phyloP scores from a whole-genome alignment of 2,329 filamentous ascomycete genomes.

The Cladosporium sp. region DNA sequence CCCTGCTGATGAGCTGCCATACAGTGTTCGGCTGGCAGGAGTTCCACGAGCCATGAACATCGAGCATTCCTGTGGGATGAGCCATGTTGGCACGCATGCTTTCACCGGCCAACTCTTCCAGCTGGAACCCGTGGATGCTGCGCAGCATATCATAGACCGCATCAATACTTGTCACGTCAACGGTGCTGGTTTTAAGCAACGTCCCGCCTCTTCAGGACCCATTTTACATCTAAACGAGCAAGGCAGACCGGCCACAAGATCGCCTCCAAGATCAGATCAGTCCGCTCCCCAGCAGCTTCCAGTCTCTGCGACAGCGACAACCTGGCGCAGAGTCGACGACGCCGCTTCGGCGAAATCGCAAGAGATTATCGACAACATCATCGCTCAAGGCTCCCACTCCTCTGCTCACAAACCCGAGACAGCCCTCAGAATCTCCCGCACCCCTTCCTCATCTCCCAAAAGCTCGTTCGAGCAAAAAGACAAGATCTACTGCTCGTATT shows the following conservation, averaged over 20 bases:
- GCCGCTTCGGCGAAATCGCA: slow-evolving; percentile 23
- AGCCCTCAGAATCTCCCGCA: slow-evolving; percentile 6
- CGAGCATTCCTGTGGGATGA: slow-evolving; percentile 34
- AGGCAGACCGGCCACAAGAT: slow-evolving; percentile 3
- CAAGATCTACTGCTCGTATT: slow-evolving; percentile 85
- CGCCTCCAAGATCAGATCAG: neutral
- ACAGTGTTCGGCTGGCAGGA: slow-evolving; percentile 38
- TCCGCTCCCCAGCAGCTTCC: slow-evolving; percentile 17
- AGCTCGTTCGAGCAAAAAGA: slow-evolving; percentile 45
- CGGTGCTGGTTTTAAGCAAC: slow-evolving; percentile 18
- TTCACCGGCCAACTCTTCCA: slow-evolving; percentile 29
- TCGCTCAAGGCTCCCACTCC: slow-evolving; percentile 23
- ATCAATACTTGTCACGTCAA: neutral
- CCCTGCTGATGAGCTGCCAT: slow-evolving; percentile 46
- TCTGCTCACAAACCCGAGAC: slow-evolving; percentile 5
- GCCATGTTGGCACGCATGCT: slow-evolving; percentile 32
- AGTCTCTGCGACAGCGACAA: slow-evolving; percentile 27
- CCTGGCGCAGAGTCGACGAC: slow-evolving; percentile 27
- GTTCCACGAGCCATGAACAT: slow-evolving; percentile 38
- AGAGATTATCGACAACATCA: slow-evolving; percentile 31
- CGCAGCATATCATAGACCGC: neutral
- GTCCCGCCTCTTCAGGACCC: slow-evolving; percentile 27
- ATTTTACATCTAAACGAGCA: slow-evolving; percentile 24
- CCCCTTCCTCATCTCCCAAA: slow-evolving; percentile 41
- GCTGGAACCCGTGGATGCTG: slow-evolving; percentile 20